Conservation (phyloP, 1,139 yeast species). For the Suhomyces panamericanus region DNA sequence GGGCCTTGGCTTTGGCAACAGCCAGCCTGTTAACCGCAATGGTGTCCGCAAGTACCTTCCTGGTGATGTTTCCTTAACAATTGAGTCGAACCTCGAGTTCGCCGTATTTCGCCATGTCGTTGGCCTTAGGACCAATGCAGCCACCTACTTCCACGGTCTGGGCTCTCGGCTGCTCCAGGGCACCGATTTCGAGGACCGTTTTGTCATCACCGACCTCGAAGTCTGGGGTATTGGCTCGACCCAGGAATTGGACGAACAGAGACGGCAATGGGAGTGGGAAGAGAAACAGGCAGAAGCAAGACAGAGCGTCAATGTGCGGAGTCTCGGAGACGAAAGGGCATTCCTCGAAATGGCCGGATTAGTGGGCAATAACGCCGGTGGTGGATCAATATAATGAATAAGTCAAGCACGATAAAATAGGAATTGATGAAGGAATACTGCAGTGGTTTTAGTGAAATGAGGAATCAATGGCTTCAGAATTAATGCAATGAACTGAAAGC, state of each 20-base stretch:
- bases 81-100: conserved; percentile 77
- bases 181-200: conserved; percentile 65
- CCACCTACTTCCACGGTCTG: conserved; percentile 32
- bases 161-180: conserved; percentile 18
- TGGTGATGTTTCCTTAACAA: conserved; percentile 76
- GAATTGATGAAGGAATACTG: no score
- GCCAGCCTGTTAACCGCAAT: conserved; percentile 56
- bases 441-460: no score
- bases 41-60: conserved; percentile 40
- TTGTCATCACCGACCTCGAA: conserved; percentile 72
- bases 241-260: conserved; percentile 73
- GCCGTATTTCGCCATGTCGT: conserved; percentile 73
- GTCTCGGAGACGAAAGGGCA: conserved; percentile 79
- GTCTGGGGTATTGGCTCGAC: conserved; percentile 91
- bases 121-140: conserved; percentile 21
- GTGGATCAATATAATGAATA: conserved; percentile 52
- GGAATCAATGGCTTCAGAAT: no score
- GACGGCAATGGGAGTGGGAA: conserved; percentile 88
- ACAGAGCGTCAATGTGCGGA: conserved; percentile 63
- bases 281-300: conserved; percentile 80
- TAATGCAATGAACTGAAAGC: no score
- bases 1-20: conserved; percentile 80
- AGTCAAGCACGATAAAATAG: no score
- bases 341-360: conserved; percentile 89
- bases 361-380: conserved; percentile 68